phyloP scores from a whole-genome alignment of 176 grass and related monocot species.

The Rhynchospora tenuis region DNA sequence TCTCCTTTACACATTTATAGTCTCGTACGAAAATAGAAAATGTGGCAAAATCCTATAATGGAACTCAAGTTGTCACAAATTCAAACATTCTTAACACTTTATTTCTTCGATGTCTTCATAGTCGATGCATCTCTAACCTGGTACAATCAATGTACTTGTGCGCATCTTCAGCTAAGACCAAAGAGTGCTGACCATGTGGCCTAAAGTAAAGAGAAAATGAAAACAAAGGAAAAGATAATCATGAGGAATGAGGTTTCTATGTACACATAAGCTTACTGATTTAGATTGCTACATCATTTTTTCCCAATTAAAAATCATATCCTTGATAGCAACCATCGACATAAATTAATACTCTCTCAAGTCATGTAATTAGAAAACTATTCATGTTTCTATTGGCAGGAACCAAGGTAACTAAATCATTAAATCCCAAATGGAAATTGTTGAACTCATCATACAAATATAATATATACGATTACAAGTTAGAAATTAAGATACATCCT shows the following conservation, averaged over 20 bases:
- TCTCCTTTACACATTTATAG: too few relatives aligned
- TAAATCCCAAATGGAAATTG: too few relatives aligned
- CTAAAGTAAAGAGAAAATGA: conserved; percentile 19
- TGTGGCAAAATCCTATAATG: too few relatives aligned
- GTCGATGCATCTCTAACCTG: too few relatives aligned
- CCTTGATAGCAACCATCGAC: neutral
- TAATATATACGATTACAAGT: too few relatives aligned
- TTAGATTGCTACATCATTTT: neutral
- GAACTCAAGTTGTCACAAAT: too few relatives aligned
- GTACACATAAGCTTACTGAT: neutral
- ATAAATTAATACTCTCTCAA: neutral
- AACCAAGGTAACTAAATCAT: neutral
- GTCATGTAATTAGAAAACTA: neutral
- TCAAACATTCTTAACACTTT: too few relatives aligned
- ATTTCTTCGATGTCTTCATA: too few relatives aligned
- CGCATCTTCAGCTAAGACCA: conserved; percentile 68
- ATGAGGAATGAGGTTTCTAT: neutral
- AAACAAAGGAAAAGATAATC: neutral
- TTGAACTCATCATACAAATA: too few relatives aligned
- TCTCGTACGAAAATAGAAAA: too few relatives aligned
- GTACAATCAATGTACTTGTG: conserved; percentile 44
- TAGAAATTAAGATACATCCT: too few relatives aligned
- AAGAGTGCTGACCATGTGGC: conserved; percentile 78
- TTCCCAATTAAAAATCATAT: neutral
- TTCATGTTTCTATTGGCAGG: neutral